These are phyloP conservation scores for Yamadazyma atmosphaerica DNA, from an alignment of 1,139 yeast species.

Conservation along the genomic window DNA sequence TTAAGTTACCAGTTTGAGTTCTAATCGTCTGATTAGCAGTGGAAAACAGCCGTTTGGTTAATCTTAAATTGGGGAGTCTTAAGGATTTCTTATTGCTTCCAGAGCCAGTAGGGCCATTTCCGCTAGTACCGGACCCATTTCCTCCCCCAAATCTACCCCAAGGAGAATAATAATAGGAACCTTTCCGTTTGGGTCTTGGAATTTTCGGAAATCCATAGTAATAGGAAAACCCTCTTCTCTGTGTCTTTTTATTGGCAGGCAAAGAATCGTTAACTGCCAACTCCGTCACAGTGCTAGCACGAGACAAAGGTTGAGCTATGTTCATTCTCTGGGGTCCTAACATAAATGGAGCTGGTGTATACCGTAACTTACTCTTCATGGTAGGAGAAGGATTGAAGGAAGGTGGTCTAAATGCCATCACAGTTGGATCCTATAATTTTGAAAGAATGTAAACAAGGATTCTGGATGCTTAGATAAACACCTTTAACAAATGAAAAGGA, in stretches of 20 bases:
- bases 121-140: slow-evolving; percentile 5
- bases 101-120: slow-evolving; percentile 1
- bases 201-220: slow-evolving; percentile 55
- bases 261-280: slow-evolving; percentile 17
- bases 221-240: slow-evolving; percentile 21
- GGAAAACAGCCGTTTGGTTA: slow-evolving; percentile 38
- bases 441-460: not conserved
- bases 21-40: slow-evolving; percentile 40
- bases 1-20: slow-evolving; percentile 37
- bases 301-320: slow-evolving; percentile 44
- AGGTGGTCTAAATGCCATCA: slow-evolving; percentile 27
- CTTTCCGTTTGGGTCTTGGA: slow-evolving; percentile 64
- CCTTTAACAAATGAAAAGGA: not conserved
- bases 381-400: slow-evolving; percentile 17
- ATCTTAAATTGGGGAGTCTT: slow-evolving; percentile 25
- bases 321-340: slow-evolving; percentile 33
- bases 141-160: slow-evolving; percentile 28
- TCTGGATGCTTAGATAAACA: not conserved
- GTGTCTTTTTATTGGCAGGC: slow-evolving; percentile 18
- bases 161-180: slow-evolving; percentile 55
- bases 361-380: slow-evolving; percentile 14
- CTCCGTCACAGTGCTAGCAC: slow-evolving; percentile 44
- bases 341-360: slow-evolving; percentile 20
- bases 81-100: slow-evolving; percentile 19
- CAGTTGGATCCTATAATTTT: not conserved